Percentiles rank a stretch among this genome's conserved stretches.
phyloP scores from a whole-genome alignment of 208 protist genomes.

The Angomonas deanei region DNA sequence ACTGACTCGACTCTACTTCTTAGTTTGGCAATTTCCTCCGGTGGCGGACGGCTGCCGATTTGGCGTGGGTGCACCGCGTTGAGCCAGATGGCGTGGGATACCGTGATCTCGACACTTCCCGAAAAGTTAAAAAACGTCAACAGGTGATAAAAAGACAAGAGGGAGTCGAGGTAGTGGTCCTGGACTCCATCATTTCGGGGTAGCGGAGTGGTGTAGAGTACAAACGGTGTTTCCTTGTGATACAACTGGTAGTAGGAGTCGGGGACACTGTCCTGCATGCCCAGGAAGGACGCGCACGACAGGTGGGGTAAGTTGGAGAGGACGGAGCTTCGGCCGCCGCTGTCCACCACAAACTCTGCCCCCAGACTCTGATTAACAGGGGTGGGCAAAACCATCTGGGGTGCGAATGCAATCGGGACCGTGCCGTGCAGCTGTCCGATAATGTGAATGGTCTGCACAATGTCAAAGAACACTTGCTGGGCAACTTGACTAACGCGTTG shows the following conservation, averaged over 20 bases:
- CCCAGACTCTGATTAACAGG: slow-evolving; percentile 30
- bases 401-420: slow-evolving; percentile 25
- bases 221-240: slow-evolving; percentile 52
- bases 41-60: slow-evolving; percentile 22
- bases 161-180: slow-evolving; percentile 52
- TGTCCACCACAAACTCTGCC: slow-evolving; percentile 42
- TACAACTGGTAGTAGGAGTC: slow-evolving; percentile 70
- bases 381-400: slow-evolving; percentile 49
- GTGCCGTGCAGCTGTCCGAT: slow-evolving; percentile 61
- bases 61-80: slow-evolving; percentile 37
- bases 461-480: slow-evolving; percentile 24
- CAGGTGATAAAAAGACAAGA: slow-evolving; percentile 56
- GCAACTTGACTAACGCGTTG: slow-evolving; percentile 25
- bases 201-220: slow-evolving; percentile 47
- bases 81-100: slow-evolving; percentile 76
- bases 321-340: slow-evolving; percentile 33
- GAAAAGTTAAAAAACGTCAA: slow-evolving; percentile 42
- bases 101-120: slow-evolving; percentile 42
- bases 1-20: not conserved
- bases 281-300: slow-evolving; percentile 43
- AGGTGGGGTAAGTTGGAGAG: slow-evolving; percentile 43
- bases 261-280: slow-evolving; percentile 39
- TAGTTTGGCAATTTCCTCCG: slow-evolving; percentile 1
- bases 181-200: slow-evolving; percentile 20
- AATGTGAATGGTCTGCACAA: slow-evolving; percentile 40